These are phyloP conservation scores for Coniochaeta pulveracea DNA, from an alignment of 2,329 filamentous ascomycete genomes.

Conservation along the genomic window DNA sequence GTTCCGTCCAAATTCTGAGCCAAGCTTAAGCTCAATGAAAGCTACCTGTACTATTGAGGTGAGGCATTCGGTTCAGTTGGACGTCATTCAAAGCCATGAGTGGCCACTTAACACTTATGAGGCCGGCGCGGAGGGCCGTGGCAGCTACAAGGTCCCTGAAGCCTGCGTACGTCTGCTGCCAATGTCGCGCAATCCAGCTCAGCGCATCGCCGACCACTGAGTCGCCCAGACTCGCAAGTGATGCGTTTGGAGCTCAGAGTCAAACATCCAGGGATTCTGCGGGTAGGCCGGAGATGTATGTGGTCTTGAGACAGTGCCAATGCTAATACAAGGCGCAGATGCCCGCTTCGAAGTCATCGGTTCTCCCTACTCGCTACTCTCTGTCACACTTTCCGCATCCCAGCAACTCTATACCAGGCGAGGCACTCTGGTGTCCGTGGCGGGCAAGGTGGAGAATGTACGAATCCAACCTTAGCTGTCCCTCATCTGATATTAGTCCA, in stretches of 20 bases:
- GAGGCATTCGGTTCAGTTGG: slow-evolving; percentile 3
- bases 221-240: slow-evolving; percentile 34
- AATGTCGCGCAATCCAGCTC: slow-evolving; percentile 52
- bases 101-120: slow-evolving; percentile 27
- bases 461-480: slow-evolving; percentile 11
- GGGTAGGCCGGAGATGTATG: too few species aligned
- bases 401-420: slow-evolving; percentile 87
- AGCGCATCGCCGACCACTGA: slow-evolving; percentile 48
- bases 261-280: slow-evolving; percentile 35
- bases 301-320: slow-evolving; percentile 9
- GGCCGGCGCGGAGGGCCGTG: slow-evolving; percentile 21
- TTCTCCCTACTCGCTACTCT: slow-evolving; percentile 84
- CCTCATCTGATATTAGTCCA: background rate
- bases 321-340: slow-evolving; percentile 44
- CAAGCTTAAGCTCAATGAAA: too few species aligned
- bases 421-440: slow-evolving; percentile 81
- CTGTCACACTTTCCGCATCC: slow-evolving; percentile 83
- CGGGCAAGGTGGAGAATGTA: slow-evolving; percentile 85
- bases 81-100: slow-evolving; percentile 23
- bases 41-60: too few species aligned
- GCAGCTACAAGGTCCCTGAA: slow-evolving; percentile 9
- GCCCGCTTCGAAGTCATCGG: slow-evolving; percentile 91
- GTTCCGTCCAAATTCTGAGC: too few species aligned
- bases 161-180: slow-evolving; percentile 33
- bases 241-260: slow-evolving; percentile 42